A percentile compares a stretch with the other conserved stretches of the same genome.
Conservation (phyloP, 2,329 filamentous ascomycete species). For the Colletotrichum acutatum region DNA sequence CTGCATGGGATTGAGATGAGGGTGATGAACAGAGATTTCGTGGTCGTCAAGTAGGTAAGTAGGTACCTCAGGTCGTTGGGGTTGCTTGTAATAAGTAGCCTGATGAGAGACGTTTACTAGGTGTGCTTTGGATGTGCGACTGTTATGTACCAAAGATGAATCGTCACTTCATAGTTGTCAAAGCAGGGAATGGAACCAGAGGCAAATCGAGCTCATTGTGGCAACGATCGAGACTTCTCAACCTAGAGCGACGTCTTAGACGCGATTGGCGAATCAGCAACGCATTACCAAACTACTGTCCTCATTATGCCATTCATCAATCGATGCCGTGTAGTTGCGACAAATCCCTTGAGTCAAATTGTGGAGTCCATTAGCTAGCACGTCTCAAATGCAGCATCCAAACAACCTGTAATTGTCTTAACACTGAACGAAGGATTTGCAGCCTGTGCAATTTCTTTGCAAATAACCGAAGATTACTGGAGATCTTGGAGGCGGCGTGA, state of each 20-base stretch:
- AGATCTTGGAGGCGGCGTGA: not conserved
- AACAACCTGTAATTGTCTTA: not conserved
- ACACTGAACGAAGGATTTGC: not conserved
- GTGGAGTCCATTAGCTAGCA: not conserved
- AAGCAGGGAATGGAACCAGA: not conserved
- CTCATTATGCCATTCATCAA: not conserved
- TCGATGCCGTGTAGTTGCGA: not conserved
- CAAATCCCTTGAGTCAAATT: slow-evolving; percentile 14
- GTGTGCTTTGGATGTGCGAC: not conserved
- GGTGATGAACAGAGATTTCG: no score
- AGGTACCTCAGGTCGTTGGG: no score
- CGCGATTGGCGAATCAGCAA: slow-evolving; percentile 8
- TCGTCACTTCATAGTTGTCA: no score
- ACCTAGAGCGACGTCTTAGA: not conserved
- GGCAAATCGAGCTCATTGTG: not conserved
- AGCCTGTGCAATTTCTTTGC: not conserved
- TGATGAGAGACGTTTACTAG: not conserved
- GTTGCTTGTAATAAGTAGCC: not conserved
- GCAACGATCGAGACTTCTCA: not conserved
- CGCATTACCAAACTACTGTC: not conserved
- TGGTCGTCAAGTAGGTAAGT: no score
- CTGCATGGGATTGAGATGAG: not conserved
- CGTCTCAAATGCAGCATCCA: not conserved
- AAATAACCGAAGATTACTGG: no score
- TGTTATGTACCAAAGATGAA: not conserved